These are phyloP conservation scores for Jamesozyma hellenica DNA, from an alignment of 805 yeast species.

Conservation along the genomic window DNA sequence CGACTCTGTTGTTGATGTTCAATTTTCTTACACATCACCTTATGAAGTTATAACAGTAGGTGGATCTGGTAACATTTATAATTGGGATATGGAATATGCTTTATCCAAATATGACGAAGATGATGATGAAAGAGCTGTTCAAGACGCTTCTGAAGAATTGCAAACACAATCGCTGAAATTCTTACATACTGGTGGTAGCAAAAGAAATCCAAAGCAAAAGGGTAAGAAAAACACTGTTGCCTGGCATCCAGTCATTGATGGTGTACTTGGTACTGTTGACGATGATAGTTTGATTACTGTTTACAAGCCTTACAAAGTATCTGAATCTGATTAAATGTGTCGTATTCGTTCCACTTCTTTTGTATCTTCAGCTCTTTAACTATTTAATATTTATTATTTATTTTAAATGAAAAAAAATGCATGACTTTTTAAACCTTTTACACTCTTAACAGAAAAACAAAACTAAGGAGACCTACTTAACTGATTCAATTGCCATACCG, in stretches of 20 bases:
- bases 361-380: too few relatives aligned
- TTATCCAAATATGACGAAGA: conserved; percentile 36
- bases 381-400: too few relatives aligned
- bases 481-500: too few relatives aligned
- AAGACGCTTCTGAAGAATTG: conserved; percentile 30
- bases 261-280: conserved; percentile 26
- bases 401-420: too few relatives aligned
- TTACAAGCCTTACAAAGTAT: conserved; percentile 22
- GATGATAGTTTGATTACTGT: conserved; percentile 24
- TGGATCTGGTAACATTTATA: conserved; percentile 22
- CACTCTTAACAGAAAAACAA: too few relatives aligned
- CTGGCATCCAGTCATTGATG: conserved; percentile 26
- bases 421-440: too few relatives aligned
- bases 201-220: conserved; percentile 14
- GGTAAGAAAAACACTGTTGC: conserved; percentile 24
- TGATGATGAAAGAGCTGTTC: conserved; percentile 33
- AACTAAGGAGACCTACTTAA: too few relatives aligned
- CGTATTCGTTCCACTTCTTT: too few relatives aligned
- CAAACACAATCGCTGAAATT: conserved; percentile 22
- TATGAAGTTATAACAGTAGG: conserved; percentile 23
- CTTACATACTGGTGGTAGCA: conserved; percentile 24
- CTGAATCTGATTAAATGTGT: background rate
- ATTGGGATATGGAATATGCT: conserved; percentile 28
- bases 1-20: conserved; percentile 22
- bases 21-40: conserved; percentile 18